A percentile compares a stretch with the other conserved stretches of the same genome.
Evolutionary conservation across 2,329 filamentous ascomycete genomes (phyloP).

Genomic region (Cladophialophora exuberans): DNA sequence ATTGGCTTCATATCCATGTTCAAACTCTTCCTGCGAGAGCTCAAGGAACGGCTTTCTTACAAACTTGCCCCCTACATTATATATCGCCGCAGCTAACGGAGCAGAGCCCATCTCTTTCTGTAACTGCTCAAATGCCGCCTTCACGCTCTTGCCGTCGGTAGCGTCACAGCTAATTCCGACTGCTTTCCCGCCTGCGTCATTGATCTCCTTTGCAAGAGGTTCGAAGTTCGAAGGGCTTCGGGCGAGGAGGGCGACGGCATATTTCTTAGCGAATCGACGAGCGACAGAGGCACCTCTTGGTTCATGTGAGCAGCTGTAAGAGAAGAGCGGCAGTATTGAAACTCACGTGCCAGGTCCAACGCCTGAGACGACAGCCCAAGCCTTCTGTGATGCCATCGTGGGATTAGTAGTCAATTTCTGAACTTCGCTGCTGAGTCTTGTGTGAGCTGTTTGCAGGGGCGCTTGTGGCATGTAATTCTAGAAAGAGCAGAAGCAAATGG

Average conservation of each 20-base stretch:
- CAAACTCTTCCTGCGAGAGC: slow-evolving; percentile 61
- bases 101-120: slow-evolving; percentile 55
- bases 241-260: slow-evolving; percentile 63
- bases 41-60: slow-evolving; percentile 65
- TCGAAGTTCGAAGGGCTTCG: slow-evolving; percentile 62
- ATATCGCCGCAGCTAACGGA: slow-evolving; percentile 58
- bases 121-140: slow-evolving; percentile 58
- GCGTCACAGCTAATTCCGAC: slow-evolving; percentile 65
- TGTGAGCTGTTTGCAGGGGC: slow-evolving; percentile 9
- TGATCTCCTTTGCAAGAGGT: slow-evolving; percentile 62
- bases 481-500: background rate
- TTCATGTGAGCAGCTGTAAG: background rate
- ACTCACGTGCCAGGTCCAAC: slow-evolving; percentile 49
- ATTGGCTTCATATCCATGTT: slow-evolving; percentile 53
- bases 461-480: background rate
- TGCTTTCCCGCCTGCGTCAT: slow-evolving; percentile 59
- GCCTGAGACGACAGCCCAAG: slow-evolving; percentile 51
- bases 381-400: slow-evolving; percentile 38
- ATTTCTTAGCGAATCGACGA: slow-evolving; percentile 60
- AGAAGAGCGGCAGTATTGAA: background rate
- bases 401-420: slow-evolving; percentile 9
- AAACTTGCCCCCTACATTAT: slow-evolving; percentile 63
- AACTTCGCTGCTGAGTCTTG: slow-evolving; percentile 15
- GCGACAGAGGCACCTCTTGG: slow-evolving; percentile 61
- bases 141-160: slow-evolving; percentile 55